phyloP scores from a whole-genome alignment of 441 rosid species.

The Eugenia klotzschiana region DNA sequence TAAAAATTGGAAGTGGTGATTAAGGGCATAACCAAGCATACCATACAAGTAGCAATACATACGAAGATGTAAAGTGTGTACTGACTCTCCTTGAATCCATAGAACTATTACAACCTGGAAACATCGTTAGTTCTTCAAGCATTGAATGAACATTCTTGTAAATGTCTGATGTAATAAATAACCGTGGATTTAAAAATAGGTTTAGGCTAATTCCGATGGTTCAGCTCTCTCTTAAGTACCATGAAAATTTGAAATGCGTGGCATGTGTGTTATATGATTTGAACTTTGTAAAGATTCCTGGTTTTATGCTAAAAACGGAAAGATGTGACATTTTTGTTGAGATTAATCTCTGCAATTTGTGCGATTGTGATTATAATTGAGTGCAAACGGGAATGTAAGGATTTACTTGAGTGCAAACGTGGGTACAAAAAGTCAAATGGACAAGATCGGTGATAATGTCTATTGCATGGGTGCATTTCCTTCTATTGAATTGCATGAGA shows the following conservation, averaged over 20 bases:
- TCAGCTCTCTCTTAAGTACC: not conserved
- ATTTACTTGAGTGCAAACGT: too few relatives aligned
- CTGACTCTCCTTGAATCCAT: not conserved
- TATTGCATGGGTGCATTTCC: not conserved
- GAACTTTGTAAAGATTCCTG: not conserved
- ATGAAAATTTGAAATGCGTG: not conserved
- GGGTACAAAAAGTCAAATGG: not conserved
- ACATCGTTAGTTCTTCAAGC: not conserved
- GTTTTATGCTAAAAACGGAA: not conserved
- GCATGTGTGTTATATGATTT: not conserved
- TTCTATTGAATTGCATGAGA: not conserved
- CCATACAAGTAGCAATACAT: too few relatives aligned
- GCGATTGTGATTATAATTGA: not conserved
- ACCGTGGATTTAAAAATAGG: not conserved
- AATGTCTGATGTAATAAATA: not conserved
- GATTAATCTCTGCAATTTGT: not conserved
- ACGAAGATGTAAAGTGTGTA: not conserved
- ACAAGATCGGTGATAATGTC: not conserved
- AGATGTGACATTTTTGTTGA: not conserved
- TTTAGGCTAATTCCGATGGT: not conserved
- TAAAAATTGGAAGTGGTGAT: not conserved
- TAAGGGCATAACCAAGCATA: too few relatives aligned
- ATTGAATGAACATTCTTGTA: not conserved
- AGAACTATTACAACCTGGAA: not conserved
- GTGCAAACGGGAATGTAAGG: not conserved